Conservation (phyloP, 345 rosid species). For the Brassica juncea region DNA sequence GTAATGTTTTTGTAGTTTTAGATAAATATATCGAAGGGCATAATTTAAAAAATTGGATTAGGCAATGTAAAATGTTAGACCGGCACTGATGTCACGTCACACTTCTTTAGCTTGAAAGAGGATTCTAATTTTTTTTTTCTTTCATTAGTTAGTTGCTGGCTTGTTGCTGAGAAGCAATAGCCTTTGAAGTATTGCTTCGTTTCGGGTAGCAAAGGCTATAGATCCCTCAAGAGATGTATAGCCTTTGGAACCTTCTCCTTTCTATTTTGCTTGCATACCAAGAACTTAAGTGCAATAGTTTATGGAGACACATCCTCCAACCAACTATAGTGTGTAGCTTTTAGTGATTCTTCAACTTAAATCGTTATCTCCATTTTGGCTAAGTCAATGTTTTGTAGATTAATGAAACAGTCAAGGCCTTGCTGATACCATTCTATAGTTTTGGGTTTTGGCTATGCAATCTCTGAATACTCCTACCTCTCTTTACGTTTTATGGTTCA, state of each 20-base stretch:
- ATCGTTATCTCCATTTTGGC: background rate
- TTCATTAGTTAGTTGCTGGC: background rate
- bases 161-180: background rate
- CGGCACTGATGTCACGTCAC: background rate
- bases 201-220: background rate
- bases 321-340: background rate
- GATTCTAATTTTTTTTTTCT: background rate
- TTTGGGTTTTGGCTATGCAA: background rate
- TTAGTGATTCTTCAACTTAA: background rate
- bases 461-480: background rate
- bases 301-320: background rate
- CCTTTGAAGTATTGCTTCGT: background rate
- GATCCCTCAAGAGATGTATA: background rate
- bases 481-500: background rate
- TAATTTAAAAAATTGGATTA: too few relatives aligned
- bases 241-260: background rate
- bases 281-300: background rate
- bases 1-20: too few relatives aligned
- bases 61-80: too few relatives aligned
- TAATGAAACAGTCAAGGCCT: background rate
- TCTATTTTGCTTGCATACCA: background rate
- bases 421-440: background rate
- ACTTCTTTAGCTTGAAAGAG: background rate
- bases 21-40: too few relatives aligned
- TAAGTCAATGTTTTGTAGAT: background rate